A percentile compares a stretch with the other conserved stretches of the same genome.
Evolutionary conservation across 768 basidiomycete species (phyloP).

Genomic region (Boletus pseudopeckii): DNA sequence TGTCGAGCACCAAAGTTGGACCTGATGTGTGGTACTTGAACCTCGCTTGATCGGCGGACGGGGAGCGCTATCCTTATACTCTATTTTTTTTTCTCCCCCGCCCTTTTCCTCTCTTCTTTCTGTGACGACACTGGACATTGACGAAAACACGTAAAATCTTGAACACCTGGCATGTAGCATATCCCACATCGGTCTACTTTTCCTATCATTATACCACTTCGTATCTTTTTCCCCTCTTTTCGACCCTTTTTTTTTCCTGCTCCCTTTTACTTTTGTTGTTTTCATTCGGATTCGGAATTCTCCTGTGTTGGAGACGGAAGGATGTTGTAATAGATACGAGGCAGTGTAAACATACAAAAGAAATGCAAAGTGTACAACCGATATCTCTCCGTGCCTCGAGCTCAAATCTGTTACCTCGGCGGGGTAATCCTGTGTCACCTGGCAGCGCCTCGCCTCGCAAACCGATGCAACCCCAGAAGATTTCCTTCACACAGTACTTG

Average conservation of each 20-base stretch:
- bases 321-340: conserved; percentile 18
- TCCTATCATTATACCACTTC: conserved; percentile 26
- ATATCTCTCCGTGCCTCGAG: not conserved
- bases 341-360: conserved; percentile 13
- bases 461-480: not conserved
- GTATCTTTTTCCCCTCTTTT: not conserved
- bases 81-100: conserved; percentile 7
- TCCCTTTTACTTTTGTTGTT: not conserved
- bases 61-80: conserved; percentile 25
- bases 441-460: not conserved
- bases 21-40: conserved; percentile 38
- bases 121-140: conserved; percentile 7
- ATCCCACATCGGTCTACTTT: conserved; percentile 9
- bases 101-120: not conserved
- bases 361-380: not conserved
- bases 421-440: too few relatives aligned
- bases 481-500: too few relatives aligned
- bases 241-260: too few relatives aligned
- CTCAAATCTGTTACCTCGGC: conserved; percentile 4
- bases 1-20: conserved; percentile 36
- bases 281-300: not conserved
- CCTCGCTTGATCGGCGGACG: conserved; percentile 19
- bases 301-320: not conserved
- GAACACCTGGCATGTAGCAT: conserved; percentile 24
- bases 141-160: conserved; percentile 16